Percentiles rank a stretch among this genome's conserved stretches.
These are phyloP conservation scores for Dictyostelium capitatum DNA, from an alignment of 78 protist genomes.

Conservation along the genomic window DNA sequence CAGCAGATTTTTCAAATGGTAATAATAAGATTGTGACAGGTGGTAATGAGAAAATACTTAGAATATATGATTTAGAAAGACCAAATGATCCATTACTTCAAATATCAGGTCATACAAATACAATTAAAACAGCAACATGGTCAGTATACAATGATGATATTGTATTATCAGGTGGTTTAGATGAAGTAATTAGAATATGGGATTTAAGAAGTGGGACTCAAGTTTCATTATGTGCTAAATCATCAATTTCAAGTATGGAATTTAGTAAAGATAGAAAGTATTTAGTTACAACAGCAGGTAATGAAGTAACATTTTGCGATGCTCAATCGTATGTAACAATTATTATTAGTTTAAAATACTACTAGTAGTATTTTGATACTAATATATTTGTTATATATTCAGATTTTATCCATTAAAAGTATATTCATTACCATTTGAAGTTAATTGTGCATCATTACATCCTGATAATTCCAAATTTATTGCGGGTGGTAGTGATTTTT, in stretches of 20 bases:
- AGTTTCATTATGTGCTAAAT: constrained; percentile 30
- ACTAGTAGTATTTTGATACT: not conserved
- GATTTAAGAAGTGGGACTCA: constrained; percentile 60
- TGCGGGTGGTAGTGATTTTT: constrained; percentile 91
- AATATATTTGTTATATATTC: too few species aligned
- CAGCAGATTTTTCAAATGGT: constrained; percentile 81
- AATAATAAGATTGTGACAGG: constrained; percentile 78
- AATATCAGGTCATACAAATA: constrained; percentile 72
- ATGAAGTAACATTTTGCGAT: constrained; percentile 73
- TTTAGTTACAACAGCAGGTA: constrained; percentile 59
- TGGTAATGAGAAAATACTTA: constrained; percentile 77
- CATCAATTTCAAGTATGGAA: constrained; percentile 71
- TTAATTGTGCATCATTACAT: constrained; percentile 84
- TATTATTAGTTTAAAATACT: not conserved
- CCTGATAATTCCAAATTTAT: constrained; percentile 82
- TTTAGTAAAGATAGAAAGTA: constrained; percentile 52
- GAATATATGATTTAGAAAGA: constrained; percentile 85
- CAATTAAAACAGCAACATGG: constrained; percentile 71
- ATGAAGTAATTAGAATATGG: constrained; percentile 78
- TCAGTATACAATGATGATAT: constrained; percentile 63
- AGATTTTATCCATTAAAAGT: constrained; percentile 45
- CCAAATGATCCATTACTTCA: constrained; percentile 55
- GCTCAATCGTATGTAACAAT: constrained; percentile 35
- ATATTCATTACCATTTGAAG: constrained; percentile 67
- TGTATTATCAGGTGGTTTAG: constrained; percentile 80